Evolutionary conservation across 805 yeast genomes (phyloP), one percentile per base, ranked within the genome.

Genomic region (Candida endomychidarum): DNA sequence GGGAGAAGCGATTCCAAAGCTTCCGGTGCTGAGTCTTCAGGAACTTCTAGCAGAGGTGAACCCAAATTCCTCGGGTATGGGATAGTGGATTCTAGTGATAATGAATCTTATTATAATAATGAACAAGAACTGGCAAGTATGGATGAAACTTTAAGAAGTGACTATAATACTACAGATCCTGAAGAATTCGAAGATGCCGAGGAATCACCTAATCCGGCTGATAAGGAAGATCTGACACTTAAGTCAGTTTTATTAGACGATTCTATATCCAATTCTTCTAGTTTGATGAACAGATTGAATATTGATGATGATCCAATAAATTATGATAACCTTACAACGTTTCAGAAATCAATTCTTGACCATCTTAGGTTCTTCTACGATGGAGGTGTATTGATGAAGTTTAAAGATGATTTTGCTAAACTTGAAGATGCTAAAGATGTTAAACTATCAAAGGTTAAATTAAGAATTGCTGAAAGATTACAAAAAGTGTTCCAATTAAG

Each of bases 401-500:
- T 46, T 38, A 47, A 47, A 32, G 38, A 34, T n/a, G 48, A 37
- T 22, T 26, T 43, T 8, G 44, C 43, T 10, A 40, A 43, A 29
- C 16, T 30, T 15, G 37, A 44, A 14, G 31, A 37, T n/a, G 24
- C 37, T 2, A 46, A 36, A 12, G 41, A 24, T 20, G 41, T 40
- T 15, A 45, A 47, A 41, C 28, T 21, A 19, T 45, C 47, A 5
- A 43, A 50, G 22, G 35, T 65, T 10, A 50, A 51, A 25, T 46
- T 65, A 15, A 49, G 52, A 26, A 57, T 65, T 10, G 73, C 73
- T 2, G 54, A 57, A 17, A 62, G 65, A 42, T 52, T 69, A 28
- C 59, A 61, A 40, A 47, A 50, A 14, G 65, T 60, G 3, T 69
- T 70, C 49, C 70, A 68, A 4, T 58, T 83, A n/a, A 57, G 60